Conservation (phyloP, 352 stramenopile species). For the Pythium oligandrum region DNA sequence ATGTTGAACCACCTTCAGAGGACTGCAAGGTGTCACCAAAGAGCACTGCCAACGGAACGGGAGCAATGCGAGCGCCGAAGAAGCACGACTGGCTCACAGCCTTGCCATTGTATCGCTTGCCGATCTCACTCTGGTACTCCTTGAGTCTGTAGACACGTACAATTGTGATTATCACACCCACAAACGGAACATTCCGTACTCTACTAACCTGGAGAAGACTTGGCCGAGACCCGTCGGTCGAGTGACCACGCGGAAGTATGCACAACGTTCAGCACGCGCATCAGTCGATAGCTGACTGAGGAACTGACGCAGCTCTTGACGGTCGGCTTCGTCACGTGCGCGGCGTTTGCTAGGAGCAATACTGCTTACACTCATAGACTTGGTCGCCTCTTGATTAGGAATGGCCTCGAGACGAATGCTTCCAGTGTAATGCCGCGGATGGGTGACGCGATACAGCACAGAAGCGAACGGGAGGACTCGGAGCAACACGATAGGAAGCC, state of each 20-base stretch:
- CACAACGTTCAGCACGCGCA: too few relatives aligned
- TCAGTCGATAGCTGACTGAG: too few relatives aligned
- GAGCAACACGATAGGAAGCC: conserved; percentile 47
- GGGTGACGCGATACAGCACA: conserved; percentile 31
- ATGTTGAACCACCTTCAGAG: background rate
- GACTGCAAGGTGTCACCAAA: background rate
- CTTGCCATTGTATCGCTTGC: conserved; percentile 6
- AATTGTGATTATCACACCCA: too few relatives aligned
- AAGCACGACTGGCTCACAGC: conserved; percentile 16
- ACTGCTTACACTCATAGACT: background rate
- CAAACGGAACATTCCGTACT: too few relatives aligned
- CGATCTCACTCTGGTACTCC: conserved; percentile 9
- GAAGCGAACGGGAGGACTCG: conserved; percentile 44
- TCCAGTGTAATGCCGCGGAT: conserved; percentile 19
- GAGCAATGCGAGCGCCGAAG: conserved; percentile 8
- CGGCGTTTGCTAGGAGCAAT: conserved; percentile 9
- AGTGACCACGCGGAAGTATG: conserved; percentile 8
- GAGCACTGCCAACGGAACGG: conserved; percentile 7
- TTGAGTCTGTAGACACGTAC: conserved; percentile 3
- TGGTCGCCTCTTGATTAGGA: background rate
- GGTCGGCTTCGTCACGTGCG: conserved; percentile 10
- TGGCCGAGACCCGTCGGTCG: conserved; percentile 4
- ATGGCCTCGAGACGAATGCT: conserved; percentile 11
- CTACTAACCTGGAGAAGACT: conserved; percentile 7
- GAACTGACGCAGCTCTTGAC: conserved; percentile 8